A percentile compares a stretch with the other conserved stretches of the same genome.
Evolutionary conservation across 2,329 filamentous ascomycete species (phyloP).

Genomic region (Rosellinia necatrix): DNA sequence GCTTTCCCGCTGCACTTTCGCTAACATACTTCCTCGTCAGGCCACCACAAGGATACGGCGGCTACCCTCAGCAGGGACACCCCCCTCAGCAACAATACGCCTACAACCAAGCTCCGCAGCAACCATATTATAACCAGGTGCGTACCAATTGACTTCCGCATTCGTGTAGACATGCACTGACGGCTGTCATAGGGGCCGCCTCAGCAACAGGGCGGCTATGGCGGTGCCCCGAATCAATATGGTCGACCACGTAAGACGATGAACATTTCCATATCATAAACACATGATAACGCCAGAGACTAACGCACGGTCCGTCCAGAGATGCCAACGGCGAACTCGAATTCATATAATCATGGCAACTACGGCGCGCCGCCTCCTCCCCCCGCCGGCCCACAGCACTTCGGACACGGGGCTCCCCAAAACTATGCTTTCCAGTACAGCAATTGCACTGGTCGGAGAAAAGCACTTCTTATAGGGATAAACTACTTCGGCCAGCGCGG

Average conservation of each 20-base stretch:
- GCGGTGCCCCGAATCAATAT: conserved; percentile 50
- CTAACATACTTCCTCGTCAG: conserved; percentile 37
- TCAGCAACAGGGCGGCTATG: conserved; percentile 49
- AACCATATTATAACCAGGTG: conserved; percentile 52
- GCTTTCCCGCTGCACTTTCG: not conserved
- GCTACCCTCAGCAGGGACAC: conserved; percentile 41
- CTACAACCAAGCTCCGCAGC: conserved; percentile 53
- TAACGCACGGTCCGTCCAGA: conserved; percentile 34
- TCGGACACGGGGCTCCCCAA: conserved; percentile 79
- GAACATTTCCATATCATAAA: not conserved
- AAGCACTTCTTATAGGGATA: conserved; percentile 90
- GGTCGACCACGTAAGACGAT: conserved; percentile 52
- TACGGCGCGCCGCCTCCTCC: conserved; percentile 67
- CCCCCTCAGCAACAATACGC: conserved; percentile 47
- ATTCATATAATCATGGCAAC: conserved; percentile 62
- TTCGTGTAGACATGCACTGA: conserved; percentile 25
- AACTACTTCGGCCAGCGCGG: conserved; percentile 95
- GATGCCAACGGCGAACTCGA: conserved; percentile 51
- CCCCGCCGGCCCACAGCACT: conserved; percentile 68
- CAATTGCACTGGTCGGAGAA: conserved; percentile 83
- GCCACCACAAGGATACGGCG: conserved; percentile 53
- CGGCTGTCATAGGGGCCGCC: conserved; percentile 43
- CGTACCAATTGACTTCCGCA: conserved; percentile 5
- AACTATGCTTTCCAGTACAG: conserved; percentile 90
- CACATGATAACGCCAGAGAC: conserved; percentile 12